phyloP scores from a whole-genome alignment of 2,329 filamentous ascomycete species.

The Pseudogymnoascus sp. region DNA sequence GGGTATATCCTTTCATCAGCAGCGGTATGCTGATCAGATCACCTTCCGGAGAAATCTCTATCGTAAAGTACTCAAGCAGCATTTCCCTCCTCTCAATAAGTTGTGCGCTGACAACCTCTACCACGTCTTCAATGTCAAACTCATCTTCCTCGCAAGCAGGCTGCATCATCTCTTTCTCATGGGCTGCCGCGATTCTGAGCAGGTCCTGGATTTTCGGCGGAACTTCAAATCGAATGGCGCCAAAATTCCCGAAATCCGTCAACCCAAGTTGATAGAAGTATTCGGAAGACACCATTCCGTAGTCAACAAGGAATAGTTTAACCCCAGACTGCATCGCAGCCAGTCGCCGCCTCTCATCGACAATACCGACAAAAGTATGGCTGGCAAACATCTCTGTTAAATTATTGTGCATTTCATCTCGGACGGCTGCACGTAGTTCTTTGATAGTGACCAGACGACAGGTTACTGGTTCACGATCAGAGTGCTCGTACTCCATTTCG shows the following conservation, averaged over 20 bases:
- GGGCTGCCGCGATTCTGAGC: constrained; percentile 63
- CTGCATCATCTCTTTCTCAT: constrained; percentile 50
- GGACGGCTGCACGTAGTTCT: constrained; percentile 71
- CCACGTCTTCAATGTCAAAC: constrained; percentile 61
- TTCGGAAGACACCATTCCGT: constrained; percentile 77
- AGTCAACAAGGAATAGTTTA: constrained; percentile 87
- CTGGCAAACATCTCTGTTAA: constrained; percentile 80
- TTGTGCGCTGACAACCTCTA: constrained; percentile 57
- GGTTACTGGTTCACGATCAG: constrained; percentile 59
- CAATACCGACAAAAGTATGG: constrained; percentile 88
- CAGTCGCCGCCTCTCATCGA: constrained; percentile 78
- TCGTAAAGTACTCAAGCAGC: constrained; percentile 85
- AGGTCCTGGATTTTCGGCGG: constrained; percentile 65
- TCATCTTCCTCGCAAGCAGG: constrained; percentile 35
- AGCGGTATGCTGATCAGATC: constrained; percentile 74
- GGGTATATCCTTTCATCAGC: constrained; percentile 81
- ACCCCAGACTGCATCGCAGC: constrained; percentile 91
- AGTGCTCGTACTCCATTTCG: constrained; percentile 62
- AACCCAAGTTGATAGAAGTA: constrained; percentile 95
- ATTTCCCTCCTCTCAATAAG: constrained; percentile 74
- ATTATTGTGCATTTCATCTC: constrained; percentile 73
- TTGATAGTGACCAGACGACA: constrained; percentile 81
- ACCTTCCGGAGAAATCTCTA: constrained; percentile 73
- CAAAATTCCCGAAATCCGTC: constrained; percentile 94
- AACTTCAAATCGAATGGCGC: constrained; percentile 70